Percentiles rank a stretch among this genome's conserved stretches.
phyloP scores from a whole-genome alignment of 1,284 basidiomycete genomes.

The Peniophora sp. region DNA sequence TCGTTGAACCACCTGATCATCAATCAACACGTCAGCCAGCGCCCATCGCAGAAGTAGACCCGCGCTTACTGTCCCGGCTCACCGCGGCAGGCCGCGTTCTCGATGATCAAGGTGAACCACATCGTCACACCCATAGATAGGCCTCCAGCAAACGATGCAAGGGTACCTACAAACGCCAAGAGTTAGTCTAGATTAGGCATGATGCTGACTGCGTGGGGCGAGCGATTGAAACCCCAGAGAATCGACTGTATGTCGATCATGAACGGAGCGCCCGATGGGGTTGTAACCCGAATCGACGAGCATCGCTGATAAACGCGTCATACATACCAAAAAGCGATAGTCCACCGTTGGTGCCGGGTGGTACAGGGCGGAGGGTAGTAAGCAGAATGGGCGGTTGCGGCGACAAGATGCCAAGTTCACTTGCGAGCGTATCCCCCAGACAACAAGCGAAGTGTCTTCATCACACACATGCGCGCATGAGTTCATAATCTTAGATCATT shows the following conservation, averaged over 20 bases:
- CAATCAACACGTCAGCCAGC: no score
- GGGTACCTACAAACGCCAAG: conserved; percentile 40
- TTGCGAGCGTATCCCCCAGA: conserved; percentile 75
- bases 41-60: no score
- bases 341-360: conserved; percentile 89
- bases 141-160: conserved; percentile 72
- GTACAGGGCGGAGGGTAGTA: conserved; percentile 67
- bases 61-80: conserved; percentile 17
- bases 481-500: background rate
- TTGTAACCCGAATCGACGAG: no score
- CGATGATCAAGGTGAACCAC: conserved; percentile 49
- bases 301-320: no score
- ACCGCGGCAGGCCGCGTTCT: conserved; percentile 45
- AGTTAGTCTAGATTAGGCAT: no score
- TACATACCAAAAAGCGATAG: conserved; percentile 44
- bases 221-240: no score
- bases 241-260: no score
- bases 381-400: conserved; percentile 60
- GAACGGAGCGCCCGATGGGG: no score
- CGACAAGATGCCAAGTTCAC: conserved; percentile 81
- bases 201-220: no score
- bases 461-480: background rate
- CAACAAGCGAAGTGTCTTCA: conserved; percentile 75
- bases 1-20: conserved; percentile 25
- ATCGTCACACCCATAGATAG: conserved; percentile 59